Percentiles rank a stretch among this genome's conserved stretches.
Evolutionary conservation across 371 early-diverging fungal genomes (phyloP).

Genomic region (Conidiobolus incongruus): DNA sequence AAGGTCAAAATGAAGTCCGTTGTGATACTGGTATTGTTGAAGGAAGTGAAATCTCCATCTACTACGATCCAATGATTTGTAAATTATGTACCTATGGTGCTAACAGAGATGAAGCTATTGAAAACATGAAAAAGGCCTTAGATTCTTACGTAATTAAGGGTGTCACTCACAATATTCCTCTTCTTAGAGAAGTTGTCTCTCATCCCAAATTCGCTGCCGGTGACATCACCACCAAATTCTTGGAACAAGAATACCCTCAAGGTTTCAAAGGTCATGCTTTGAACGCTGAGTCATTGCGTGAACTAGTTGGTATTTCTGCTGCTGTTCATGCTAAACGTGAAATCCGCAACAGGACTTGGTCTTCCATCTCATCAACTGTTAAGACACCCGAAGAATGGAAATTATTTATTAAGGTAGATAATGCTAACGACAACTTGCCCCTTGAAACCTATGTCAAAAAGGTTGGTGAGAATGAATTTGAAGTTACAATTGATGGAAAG

Average conservation of each 20-base stretch:
- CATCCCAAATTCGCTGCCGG: constrained; percentile 58
- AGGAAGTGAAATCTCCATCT: constrained; percentile 61
- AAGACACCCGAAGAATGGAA: constrained; percentile 17
- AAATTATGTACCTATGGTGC: constrained; percentile 73
- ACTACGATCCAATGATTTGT: constrained; percentile 68
- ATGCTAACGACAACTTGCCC: constrained; percentile 18
- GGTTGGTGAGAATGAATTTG: constrained; percentile 7
- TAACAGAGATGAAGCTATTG: constrained; percentile 51
- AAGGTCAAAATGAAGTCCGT: constrained; percentile 31
- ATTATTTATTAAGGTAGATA: constrained; percentile 25
- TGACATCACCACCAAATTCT: constrained; percentile 66
- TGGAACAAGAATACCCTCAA: constrained; percentile 75
- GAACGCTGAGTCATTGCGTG: constrained; percentile 13
- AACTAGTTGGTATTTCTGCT: constrained; percentile 40
- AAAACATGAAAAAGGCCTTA: constrained; percentile 56
- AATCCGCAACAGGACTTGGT: constrained; percentile 28
- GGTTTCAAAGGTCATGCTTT: constrained; percentile 64
- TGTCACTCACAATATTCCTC: constrained; percentile 88
- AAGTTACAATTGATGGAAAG: constrained; percentile 16
- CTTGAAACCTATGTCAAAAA: constrained; percentile 10
- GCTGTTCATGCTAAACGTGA: constrained; percentile 47
- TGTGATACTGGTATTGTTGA: constrained; percentile 62
- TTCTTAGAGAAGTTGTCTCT: constrained; percentile 65
- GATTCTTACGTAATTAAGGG: constrained; percentile 78
- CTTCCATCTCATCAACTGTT: constrained; percentile 8